Evolutionary conservation across 805 yeast species (phyloP).

Genomic region (Candida montana): DNA sequence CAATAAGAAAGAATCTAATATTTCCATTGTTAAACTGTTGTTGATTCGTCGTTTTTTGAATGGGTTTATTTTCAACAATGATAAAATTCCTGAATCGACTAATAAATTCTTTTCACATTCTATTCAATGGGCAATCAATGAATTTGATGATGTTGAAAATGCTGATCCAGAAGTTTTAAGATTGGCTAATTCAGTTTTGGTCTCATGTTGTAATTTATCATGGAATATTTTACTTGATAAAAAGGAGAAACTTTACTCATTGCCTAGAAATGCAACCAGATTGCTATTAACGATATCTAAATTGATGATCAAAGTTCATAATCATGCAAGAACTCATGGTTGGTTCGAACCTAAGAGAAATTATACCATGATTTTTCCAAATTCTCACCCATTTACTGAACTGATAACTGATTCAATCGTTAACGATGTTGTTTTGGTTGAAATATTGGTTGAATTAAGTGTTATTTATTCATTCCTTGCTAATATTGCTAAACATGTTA

Average conservation of each 20-base stretch:
- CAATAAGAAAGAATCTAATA: conserved; percentile 35
- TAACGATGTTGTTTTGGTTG: conserved; percentile 63
- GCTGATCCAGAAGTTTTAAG: conserved; percentile 55
- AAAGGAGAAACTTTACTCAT: conserved; percentile 28
- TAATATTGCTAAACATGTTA: conserved; percentile 39
- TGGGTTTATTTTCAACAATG: conserved; percentile 27
- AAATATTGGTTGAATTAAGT: conserved; percentile 63
- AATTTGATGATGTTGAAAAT: conserved; percentile 38
- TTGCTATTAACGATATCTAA: conserved; percentile 49
- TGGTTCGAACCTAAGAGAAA: conserved; percentile 55
- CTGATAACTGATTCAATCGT: conserved; percentile 69
- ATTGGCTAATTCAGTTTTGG: conserved; percentile 54
- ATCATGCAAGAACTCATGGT: conserved; percentile 34
- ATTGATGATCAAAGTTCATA: conserved; percentile 48
- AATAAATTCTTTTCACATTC: conserved; percentile 41
- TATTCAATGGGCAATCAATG: conserved; percentile 54
- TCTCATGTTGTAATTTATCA: conserved; percentile 40
- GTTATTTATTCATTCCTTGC: conserved; percentile 54
- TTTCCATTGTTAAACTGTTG: conserved; percentile 55
- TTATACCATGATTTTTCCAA: conserved; percentile 67
- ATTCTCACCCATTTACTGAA: conserved; percentile 56
- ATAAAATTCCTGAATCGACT: conserved; percentile 30
- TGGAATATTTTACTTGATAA: conserved; percentile 32
- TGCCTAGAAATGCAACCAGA: conserved; percentile 45
- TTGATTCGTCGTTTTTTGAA: conserved; percentile 52